Evolutionary conservation across 371 early-diverging fungal species (phyloP).

Genomic region (Mortierella sp.): DNA sequence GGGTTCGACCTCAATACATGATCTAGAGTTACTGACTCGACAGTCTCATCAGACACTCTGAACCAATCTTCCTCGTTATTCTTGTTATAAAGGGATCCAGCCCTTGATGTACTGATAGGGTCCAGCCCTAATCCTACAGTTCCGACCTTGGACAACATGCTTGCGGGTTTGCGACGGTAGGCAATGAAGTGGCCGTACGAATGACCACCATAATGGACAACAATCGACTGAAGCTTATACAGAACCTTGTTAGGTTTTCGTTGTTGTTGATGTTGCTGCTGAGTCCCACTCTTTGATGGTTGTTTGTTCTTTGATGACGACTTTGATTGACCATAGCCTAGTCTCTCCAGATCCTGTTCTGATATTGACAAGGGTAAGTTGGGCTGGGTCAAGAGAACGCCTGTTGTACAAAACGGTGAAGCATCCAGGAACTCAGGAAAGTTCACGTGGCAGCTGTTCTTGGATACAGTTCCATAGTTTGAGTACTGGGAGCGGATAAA

Average conservation of each 20-base stretch:
- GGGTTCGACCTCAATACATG: conserved; percentile 82
- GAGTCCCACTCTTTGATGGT: not conserved
- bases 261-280: conserved; percentile 19
- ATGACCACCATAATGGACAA: conserved; percentile 90
- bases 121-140: conserved; percentile 40
- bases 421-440: conserved; percentile 82
- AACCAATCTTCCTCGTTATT: conserved; percentile 77
- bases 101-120: conserved; percentile 39
- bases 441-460: conserved; percentile 81
- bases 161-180: conserved; percentile 10
- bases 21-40: conserved; percentile 79
- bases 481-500: conserved; percentile 81
- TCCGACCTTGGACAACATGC: conserved; percentile 60
- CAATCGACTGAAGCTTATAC: conserved; percentile 59
- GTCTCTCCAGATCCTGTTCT: conserved; percentile 25
- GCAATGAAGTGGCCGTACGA: conserved; percentile 94
- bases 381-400: conserved; percentile 64
- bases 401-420: conserved; percentile 73
- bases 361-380: conserved; percentile 58
- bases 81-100: conserved; percentile 61
- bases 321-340: conserved; percentile 17
- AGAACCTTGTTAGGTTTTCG: not conserved
- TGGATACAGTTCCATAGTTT: conserved; percentile 74
- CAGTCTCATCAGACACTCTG: conserved; percentile 90
- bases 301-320: conserved; percentile 7